These are phyloP conservation scores for Russula sp. DNA, from an alignment of 768 basidiomycete species.

Conservation along the genomic window DNA sequence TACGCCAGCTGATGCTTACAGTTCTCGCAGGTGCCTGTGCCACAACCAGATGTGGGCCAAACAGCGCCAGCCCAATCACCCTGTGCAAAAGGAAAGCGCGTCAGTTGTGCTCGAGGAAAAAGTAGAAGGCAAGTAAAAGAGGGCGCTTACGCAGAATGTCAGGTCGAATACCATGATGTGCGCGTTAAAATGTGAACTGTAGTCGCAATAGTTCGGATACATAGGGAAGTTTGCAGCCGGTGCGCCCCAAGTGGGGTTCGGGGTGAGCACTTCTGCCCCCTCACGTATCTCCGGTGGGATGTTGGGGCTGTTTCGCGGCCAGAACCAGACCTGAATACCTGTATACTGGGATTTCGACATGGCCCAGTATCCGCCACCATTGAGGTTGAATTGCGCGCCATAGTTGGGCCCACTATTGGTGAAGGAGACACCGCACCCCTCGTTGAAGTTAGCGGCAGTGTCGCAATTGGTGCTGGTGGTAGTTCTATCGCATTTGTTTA, in stretches of 20 bases:
- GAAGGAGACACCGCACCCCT: conserved; percentile 52
- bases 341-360: conserved; percentile 35
- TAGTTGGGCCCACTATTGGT: conserved; percentile 33
- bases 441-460: conserved; percentile 42
- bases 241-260: conserved; percentile 32
- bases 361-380: conserved; percentile 55
- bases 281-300: conserved; percentile 38
- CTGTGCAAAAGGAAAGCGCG: background rate
- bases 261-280: background rate
- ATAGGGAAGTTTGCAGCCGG: conserved; percentile 46
- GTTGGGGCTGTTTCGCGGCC: conserved; percentile 38
- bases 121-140: background rate
- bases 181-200: conserved; percentile 43
- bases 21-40: conserved; percentile 33
- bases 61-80: conserved; percentile 18
- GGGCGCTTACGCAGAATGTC: conserved; percentile 48
- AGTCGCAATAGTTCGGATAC: conserved; percentile 39
- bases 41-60: conserved; percentile 30
- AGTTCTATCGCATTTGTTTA: conserved; percentile 26
- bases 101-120: background rate
- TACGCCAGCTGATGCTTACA: conserved; percentile 34
- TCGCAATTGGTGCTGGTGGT: conserved; percentile 43
- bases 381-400: conserved; percentile 41
- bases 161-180: conserved; percentile 51
- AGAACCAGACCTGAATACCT: conserved; percentile 58